These are phyloP conservation scores for Daldinia bambusicola DNA, from an alignment of 495 filamentous ascomycete genomes.

Conservation along the genomic window DNA sequence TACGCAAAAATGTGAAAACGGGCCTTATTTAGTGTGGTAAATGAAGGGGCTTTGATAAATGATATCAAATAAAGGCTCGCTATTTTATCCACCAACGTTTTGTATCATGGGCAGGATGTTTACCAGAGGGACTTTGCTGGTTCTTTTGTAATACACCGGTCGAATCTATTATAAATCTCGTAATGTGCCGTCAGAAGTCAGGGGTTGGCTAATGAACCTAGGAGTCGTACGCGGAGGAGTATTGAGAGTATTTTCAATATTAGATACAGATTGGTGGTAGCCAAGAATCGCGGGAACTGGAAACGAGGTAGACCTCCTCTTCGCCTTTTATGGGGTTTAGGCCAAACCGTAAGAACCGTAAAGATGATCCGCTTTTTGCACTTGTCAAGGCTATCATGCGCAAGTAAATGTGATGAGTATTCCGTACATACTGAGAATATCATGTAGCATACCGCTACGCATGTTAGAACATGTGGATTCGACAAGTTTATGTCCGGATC, in stretches of 20 bases:
- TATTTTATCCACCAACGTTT: constrained; percentile 5
- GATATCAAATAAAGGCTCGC: background rate
- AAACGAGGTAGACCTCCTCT: constrained; percentile 32
- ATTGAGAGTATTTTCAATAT: constrained; percentile 21
- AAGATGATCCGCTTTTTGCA: constrained; percentile 10
- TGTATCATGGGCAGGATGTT: constrained; percentile 12
- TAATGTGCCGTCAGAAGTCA: constrained; percentile 22
- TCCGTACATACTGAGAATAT: background rate
- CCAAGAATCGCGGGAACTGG: constrained; percentile 35
- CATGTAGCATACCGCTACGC: constrained; percentile 31
- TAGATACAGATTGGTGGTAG: constrained; percentile 28
- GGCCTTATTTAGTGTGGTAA: constrained; percentile 9
- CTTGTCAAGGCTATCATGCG: constrained; percentile 27
- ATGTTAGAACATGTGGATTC: constrained; percentile 28
- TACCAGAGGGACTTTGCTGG: background rate
- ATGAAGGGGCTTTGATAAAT: background rate
- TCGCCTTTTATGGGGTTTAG: constrained; percentile 31
- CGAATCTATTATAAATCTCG: background rate
- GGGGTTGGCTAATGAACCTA: constrained; percentile 20
- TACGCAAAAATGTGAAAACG: background rate
- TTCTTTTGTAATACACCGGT: background rate
- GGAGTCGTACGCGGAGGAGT: constrained; percentile 8
- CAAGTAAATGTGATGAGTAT: constrained; percentile 15
- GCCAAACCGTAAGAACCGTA: constrained; percentile 17
- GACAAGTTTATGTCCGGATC: constrained; percentile 32